phyloP scores from a whole-genome alignment of 2,329 filamentous ascomycete species.

The Penicillium decumbens region DNA sequence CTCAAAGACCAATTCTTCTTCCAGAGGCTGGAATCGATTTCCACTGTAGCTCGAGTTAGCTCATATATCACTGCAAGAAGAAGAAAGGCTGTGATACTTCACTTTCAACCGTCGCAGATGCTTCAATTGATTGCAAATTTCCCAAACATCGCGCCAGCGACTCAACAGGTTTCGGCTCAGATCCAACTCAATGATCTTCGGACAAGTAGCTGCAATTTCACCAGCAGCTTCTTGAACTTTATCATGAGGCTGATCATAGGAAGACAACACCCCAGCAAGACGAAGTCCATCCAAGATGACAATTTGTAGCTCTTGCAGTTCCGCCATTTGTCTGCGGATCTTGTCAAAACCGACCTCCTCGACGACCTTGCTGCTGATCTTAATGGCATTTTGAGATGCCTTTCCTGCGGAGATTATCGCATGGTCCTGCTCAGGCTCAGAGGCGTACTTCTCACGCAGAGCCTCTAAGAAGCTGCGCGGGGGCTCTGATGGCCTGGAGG shows the following conservation, averaged over 20 bases:
- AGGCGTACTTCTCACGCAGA: slow-evolving; percentile 76
- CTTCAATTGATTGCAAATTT: slow-evolving; percentile 67
- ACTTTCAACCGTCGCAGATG: slow-evolving; percentile 62
- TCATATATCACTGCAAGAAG: background rate
- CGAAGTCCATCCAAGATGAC: slow-evolving; percentile 75
- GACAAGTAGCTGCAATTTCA: slow-evolving; percentile 55
- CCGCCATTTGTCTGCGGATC: slow-evolving; percentile 71
- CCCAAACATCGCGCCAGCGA: slow-evolving; percentile 59
- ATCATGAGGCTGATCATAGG: slow-evolving; percentile 15
- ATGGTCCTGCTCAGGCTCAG: slow-evolving; percentile 46
- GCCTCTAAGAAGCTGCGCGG: slow-evolving; percentile 73
- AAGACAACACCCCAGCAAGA: slow-evolving; percentile 46
- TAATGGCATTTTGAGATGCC: slow-evolving; percentile 51
- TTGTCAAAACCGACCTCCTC: slow-evolving; percentile 96
- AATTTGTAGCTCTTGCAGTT: slow-evolving; percentile 70
- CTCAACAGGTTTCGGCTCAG: slow-evolving; percentile 79
- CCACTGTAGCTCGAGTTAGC: slow-evolving; percentile 52
- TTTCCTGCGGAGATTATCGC: background rate
- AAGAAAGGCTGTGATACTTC: slow-evolving; percentile 49
- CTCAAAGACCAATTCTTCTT: slow-evolving; percentile 42
- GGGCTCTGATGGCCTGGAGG: slow-evolving; percentile 64
- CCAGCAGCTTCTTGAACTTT: slow-evolving; percentile 18
- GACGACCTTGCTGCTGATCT: slow-evolving; percentile 75
- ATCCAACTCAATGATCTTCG: slow-evolving; percentile 68
- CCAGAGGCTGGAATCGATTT: slow-evolving; percentile 58